A percentile compares a stretch with the other conserved stretches of the same genome.
These are phyloP conservation scores for Lobosporangium transversale DNA, from an alignment of 192 early-diverging fungal species.

Conservation along the genomic window DNA sequence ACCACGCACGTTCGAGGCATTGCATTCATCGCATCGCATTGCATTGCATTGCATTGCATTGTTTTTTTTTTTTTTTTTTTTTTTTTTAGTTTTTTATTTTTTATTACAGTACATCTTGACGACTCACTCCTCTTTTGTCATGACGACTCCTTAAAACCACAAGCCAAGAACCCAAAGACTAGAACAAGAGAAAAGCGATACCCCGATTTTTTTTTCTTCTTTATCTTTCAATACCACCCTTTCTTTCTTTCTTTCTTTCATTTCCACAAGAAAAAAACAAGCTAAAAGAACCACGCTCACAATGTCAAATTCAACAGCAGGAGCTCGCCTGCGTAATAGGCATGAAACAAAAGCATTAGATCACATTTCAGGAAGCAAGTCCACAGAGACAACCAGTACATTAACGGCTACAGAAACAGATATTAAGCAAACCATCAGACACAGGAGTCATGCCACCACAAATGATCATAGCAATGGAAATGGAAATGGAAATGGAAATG, in stretches of 20 bases:
- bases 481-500: too few species aligned
- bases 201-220: background rate
- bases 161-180: too few species aligned
- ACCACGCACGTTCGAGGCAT: background rate
- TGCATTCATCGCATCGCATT: background rate
- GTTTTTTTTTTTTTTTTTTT: too few species aligned
- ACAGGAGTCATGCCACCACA: background rate
- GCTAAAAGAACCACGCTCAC: too few species aligned
- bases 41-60: background rate
- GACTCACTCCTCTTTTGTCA: too few species aligned
- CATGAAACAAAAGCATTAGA: background rate
- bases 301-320: constrained; percentile 21
- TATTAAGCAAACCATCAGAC: constrained; percentile 13
- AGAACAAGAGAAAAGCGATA: too few species aligned
- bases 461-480: constrained; percentile 7
- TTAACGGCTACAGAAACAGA: constrained; percentile 6
- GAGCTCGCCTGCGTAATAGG: constrained; percentile 7
- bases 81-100: too few species aligned
- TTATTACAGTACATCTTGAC: background rate
- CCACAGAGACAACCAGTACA: constrained; percentile 19
- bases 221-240: background rate
- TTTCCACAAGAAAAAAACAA: background rate
- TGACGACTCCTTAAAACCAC: too few species aligned
- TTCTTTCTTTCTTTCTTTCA: background rate
- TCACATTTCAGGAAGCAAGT: constrained; percentile 4